Conservation (phyloP, 352 stramenopile species). For the Phytophthora sojae region DNA sequence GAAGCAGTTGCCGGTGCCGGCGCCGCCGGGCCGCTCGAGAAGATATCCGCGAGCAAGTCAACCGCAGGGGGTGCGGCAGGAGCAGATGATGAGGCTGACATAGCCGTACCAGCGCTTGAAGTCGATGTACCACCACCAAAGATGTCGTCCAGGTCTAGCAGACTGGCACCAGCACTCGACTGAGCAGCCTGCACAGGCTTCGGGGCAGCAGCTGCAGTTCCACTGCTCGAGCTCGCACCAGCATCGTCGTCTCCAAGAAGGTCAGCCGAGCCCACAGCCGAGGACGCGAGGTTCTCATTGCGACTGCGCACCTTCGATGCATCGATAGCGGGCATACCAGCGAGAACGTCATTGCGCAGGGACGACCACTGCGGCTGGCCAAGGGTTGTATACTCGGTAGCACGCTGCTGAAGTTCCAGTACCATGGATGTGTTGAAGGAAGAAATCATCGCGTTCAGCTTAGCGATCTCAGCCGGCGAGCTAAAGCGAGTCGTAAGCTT, state of each 20-base stretch:
- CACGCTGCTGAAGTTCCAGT: slow-evolving; percentile 97
- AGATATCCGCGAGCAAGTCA: slow-evolving; percentile 97
- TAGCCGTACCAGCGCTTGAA: slow-evolving; percentile 23
- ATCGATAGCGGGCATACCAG: slow-evolving; percentile 96
- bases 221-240: slow-evolving; percentile 17
- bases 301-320: slow-evolving; percentile 77
- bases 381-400: slow-evolving; percentile 95
- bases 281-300: slow-evolving; percentile 57
- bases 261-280: slow-evolving; percentile 52
- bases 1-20: slow-evolving; percentile 27
- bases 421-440: slow-evolving; percentile 93
- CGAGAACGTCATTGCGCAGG: slow-evolving; percentile 89
- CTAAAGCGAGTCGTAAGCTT: slow-evolving; percentile 96
- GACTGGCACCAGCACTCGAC: slow-evolving; percentile 56
- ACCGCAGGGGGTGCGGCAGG: slow-evolving; percentile 50
- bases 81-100: slow-evolving; percentile 35
- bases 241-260: slow-evolving; percentile 81
- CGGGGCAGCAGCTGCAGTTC: slow-evolving; percentile 15
- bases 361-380: slow-evolving; percentile 78
- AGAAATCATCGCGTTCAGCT: slow-evolving; percentile 89
- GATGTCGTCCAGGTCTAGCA: slow-evolving; percentile 97
- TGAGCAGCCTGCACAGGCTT: slow-evolving; percentile 34
- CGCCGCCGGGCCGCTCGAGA: slow-evolving; percentile 63
- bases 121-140: slow-evolving; percentile 82
- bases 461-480: slow-evolving; percentile 67